Percentiles rank a stretch among this genome's conserved stretches.
Conservation (phyloP, 352 stramenopile genomes). For the Globisporangium sylvaticum region DNA sequence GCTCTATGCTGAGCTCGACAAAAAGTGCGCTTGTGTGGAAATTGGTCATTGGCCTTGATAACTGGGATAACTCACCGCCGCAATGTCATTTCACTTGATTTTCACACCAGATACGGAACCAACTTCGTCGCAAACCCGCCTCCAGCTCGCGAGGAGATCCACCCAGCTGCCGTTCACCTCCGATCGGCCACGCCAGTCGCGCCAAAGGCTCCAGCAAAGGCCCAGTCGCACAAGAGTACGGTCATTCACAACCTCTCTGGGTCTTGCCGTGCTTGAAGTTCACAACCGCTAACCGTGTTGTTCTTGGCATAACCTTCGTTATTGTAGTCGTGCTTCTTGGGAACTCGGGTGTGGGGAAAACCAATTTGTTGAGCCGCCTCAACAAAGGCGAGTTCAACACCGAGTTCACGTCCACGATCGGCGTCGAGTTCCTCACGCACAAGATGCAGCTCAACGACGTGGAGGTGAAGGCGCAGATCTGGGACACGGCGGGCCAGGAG, state of each 20-base stretch:
- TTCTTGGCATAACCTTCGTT: too few relatives aligned
- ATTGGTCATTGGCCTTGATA: not conserved
- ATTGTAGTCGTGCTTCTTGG: constrained; percentile 83
- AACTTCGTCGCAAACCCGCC: constrained; percentile 48
- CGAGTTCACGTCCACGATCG: constrained; percentile 82
- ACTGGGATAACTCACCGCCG: not conserved
- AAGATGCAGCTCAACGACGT: constrained; percentile 57
- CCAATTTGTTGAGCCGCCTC: constrained; percentile 73
- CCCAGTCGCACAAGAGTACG: constrained; percentile 63
- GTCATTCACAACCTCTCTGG: not conserved
- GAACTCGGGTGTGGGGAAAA: constrained; percentile 86
- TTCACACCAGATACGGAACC: constrained; percentile 49
- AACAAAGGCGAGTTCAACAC: constrained; percentile 83
- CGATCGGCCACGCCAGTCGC: constrained; percentile 19
- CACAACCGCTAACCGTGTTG: not conserved
- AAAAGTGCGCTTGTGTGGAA: constrained; percentile 33
- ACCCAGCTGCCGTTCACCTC: constrained; percentile 15
- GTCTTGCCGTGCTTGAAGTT: not conserved
- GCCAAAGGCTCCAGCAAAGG: constrained; percentile 34
- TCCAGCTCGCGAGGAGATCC: constrained; percentile 33
- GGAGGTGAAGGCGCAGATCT: constrained; percentile 86
- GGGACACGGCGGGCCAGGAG: constrained; percentile 85
- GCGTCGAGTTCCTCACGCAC: constrained; percentile 87
- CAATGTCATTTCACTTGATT: not conserved
- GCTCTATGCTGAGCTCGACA: constrained; percentile 66